Evolutionary conservation across 129 eudicot genomes (phyloP), one percentile per base, ranked within the genome.

Genomic region (Escallonia herrerae): DNA sequence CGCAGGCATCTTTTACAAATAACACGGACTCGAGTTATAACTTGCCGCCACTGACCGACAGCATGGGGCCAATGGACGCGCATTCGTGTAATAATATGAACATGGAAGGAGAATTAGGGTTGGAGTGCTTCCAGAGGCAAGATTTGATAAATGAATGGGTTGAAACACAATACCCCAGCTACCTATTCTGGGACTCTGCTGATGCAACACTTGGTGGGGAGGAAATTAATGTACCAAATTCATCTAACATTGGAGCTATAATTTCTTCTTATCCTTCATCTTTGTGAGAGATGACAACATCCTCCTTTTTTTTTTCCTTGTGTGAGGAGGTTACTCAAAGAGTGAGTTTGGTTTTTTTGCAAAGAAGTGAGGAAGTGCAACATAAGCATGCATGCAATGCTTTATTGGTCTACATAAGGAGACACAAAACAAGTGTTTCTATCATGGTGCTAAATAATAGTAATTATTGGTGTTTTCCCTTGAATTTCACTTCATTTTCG

Each of bases 151-250:
- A 73, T 83, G 85, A 79, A 62, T 90, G 97, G 97, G 81, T 74
- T 40, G 89, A 79, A 60, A 59, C 71, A 40, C 58, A 70, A 47
- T 82, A 82, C 74, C 78, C 86, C 47, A 74, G 80, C 40, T 83
- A 78, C 74, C 78, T 83, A 73, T 86, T 81, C 69, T 90, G 97
- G 97, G 90, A 87, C 39, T 68, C 59, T 38, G 65, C n/a, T 56
- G 88, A 72, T 62, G 84, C 67, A 63, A 60, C 77, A 8, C 66
- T 78, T 74, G 81, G 75, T 40, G 82, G 74, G 71, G 87, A 77
- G 45, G 87, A 81, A 14, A 72, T 70, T 6, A 58, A 46, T 53
- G 76, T 48, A 41, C 65, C 83, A 57, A 49, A 76, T 62, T 37
- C 94, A 48, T 79, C 95, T 54, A 84, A 70, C 55, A 69, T 81